A percentile compares a stretch with the other conserved stretches of the same genome.
Evolutionary conservation across 805 yeast species (phyloP).

Genomic region (Kodamaea lidongshanica): DNA sequence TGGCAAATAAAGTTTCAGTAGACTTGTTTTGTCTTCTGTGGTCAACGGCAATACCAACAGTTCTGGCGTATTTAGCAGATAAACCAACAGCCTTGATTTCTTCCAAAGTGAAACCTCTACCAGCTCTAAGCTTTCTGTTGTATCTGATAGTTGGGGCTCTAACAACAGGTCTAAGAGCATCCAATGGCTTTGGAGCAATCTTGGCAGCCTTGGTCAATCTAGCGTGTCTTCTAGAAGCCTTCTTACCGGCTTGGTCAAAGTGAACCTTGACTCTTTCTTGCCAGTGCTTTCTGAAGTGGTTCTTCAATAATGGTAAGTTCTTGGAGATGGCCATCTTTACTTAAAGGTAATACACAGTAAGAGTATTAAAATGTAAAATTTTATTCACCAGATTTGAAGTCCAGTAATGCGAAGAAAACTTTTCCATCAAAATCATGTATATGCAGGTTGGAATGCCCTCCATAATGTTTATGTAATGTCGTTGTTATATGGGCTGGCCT

Average conservation of each 20-base stretch:
- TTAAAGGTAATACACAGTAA: constrained; percentile 10
- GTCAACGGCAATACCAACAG: constrained; percentile 98
- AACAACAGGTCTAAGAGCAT: constrained; percentile 92
- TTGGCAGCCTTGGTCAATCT: constrained; percentile 91
- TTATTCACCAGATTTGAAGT: constrained; percentile 1
- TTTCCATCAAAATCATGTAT: constrained; percentile 5
- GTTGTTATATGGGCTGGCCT: too few relatives aligned
- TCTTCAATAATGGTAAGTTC: constrained; percentile 98
- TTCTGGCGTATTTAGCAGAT: constrained; percentile 88
- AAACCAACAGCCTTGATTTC: constrained; percentile 98
- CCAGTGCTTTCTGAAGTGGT: constrained; percentile 99
- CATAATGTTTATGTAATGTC: too few relatives aligned
- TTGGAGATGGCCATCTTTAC: constrained; percentile 81
- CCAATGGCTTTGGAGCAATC: constrained; percentile 97
- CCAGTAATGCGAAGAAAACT: constrained; percentile 3
- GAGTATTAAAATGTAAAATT: constrained; percentile 7
- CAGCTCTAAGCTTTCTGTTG: constrained; percentile 99
- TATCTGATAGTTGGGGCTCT: constrained; percentile 98
- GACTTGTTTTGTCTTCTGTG: constrained; percentile 99
- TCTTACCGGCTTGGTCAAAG: constrained; percentile 99
- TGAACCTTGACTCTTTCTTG: constrained; percentile 99
- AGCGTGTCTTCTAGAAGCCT: constrained; percentile 92
- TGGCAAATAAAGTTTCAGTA: constrained; percentile 87
- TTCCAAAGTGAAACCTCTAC: constrained; percentile 98
- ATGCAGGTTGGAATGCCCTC: constrained; percentile 5